Evolutionary conservation across 257 asterid species (phyloP).

Genomic region (Nicotiana knightiana): DNA sequence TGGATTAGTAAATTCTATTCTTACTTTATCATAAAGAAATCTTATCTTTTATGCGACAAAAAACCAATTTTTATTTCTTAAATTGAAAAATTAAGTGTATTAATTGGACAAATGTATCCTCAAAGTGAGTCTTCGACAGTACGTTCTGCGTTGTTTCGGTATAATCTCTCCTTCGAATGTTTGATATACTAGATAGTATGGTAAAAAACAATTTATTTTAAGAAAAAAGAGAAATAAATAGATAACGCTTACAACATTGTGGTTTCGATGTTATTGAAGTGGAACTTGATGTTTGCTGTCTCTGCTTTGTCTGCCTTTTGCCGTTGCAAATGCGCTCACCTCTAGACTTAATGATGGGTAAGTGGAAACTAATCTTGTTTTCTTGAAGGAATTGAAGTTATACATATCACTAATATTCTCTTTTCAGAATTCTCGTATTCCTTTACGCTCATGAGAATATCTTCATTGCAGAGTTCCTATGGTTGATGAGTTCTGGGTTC

Average conservation of each 20-base stretch:
- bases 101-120: not conserved
- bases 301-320: slow-evolving; percentile 78
- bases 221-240: too few relatives aligned
- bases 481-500: slow-evolving; percentile 79
- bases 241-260: not conserved
- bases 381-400: not conserved
- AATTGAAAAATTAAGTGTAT: not conserved
- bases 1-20: too few relatives aligned
- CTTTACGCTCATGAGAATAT: not conserved
- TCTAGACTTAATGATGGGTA: slow-evolving; percentile 89
- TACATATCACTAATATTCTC: not conserved
- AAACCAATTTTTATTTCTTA: not conserved
- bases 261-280: not conserved
- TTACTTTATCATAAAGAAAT: not conserved
- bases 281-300: slow-evolving; percentile 40
- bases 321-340: slow-evolving; percentile 89
- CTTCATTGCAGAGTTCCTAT: slow-evolving; percentile 66
- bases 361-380: slow-evolving; percentile 8
- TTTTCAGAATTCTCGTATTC: not conserved
- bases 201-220: too few relatives aligned
- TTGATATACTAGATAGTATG: too few relatives aligned
- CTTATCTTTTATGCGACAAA: not conserved
- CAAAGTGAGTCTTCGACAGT: not conserved
- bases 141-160: not conserved
- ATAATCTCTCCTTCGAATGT: not conserved